phyloP scores from a whole-genome alignment of 2,329 filamentous ascomycete species.

The Fusarium fracticaudum region DNA sequence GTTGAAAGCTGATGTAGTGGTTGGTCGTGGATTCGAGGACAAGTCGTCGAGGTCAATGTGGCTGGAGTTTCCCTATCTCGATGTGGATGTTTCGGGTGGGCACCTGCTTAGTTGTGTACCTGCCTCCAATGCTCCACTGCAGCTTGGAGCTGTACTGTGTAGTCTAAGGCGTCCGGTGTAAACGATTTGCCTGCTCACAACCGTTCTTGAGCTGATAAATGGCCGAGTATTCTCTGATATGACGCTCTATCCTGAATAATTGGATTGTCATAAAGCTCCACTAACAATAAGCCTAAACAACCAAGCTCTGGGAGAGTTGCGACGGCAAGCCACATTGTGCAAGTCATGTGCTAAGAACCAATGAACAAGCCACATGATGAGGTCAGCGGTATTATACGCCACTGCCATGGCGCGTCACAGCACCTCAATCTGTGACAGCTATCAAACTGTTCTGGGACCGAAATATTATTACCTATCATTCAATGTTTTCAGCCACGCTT shows the following conservation, averaged over 20 bases:
- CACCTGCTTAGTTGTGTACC: constrained; percentile 32
- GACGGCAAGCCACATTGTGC: constrained; percentile 19
- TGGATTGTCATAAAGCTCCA: not conserved
- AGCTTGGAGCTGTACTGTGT: constrained; percentile 12
- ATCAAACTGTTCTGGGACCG: not conserved
- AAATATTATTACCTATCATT: not conserved
- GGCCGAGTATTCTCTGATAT: not conserved
- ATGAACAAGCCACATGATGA: constrained; percentile 30
- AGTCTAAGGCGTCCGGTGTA: not conserved
- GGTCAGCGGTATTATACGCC: constrained; percentile 20
- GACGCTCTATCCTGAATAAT: not conserved
- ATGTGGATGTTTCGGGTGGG: constrained; percentile 36
- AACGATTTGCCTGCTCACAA: not conserved
- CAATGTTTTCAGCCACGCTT: constrained; percentile 54
- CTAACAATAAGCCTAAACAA: not conserved
- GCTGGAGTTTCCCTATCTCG: constrained; percentile 41
- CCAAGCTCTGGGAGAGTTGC: not conserved
- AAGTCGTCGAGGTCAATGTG: constrained; percentile 40
- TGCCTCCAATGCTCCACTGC: constrained; percentile 33
- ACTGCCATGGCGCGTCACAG: constrained; percentile 2
- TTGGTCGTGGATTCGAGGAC: constrained; percentile 30
- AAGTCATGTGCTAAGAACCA: constrained; percentile 19
- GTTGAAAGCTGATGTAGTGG: constrained; percentile 4
- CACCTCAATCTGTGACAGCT: constrained; percentile 1
- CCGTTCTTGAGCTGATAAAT: not conserved